phyloP scores from a whole-genome alignment of 164 flowering plant species.

The Kingdonia uniflora region DNA sequence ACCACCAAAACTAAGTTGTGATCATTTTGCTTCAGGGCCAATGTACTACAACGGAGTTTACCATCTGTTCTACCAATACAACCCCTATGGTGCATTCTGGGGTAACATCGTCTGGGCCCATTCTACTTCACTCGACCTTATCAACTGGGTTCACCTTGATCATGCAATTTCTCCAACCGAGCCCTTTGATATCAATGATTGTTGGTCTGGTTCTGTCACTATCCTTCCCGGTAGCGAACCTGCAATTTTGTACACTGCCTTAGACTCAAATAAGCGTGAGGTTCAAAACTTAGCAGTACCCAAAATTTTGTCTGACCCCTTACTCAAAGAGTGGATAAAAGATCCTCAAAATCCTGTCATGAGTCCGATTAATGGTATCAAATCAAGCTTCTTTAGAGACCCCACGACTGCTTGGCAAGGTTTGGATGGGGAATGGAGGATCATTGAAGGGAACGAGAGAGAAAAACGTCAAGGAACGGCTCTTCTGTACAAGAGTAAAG shows the following conservation, averaged over 20 bases:
- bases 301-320: slow-evolving; percentile 32
- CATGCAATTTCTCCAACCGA: slow-evolving; percentile 27
- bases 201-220: slow-evolving; percentile 48
- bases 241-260: slow-evolving; percentile 42
- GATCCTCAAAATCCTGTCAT: slow-evolving; percentile 30
- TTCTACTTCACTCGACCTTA: slow-evolving; percentile 34
- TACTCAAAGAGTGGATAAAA: slow-evolving; percentile 35
- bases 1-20: too few relatives aligned
- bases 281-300: slow-evolving; percentile 42
- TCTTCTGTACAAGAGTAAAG: slow-evolving; percentile 45
- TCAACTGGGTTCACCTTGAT: slow-evolving; percentile 35
- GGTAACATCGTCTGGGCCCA: slow-evolving; percentile 52
- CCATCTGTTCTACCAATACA: slow-evolving; percentile 37
- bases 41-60: slow-evolving; percentile 27
- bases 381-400: slow-evolving; percentile 28
- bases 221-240: slow-evolving; percentile 36
- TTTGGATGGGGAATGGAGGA: slow-evolving; percentile 46
- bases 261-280: slow-evolving; percentile 16
- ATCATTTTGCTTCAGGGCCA: slow-evolving; percentile 16
- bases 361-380: slow-evolving; percentile 13
- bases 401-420: slow-evolving; percentile 40
- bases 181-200: slow-evolving; percentile 30
- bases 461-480: slow-evolving; percentile 35
- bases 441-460: slow-evolving; percentile 39
- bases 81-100: slow-evolving; percentile 35